These are phyloP conservation scores for Aspergillus aculeatus DNA, from an alignment of 2,329 filamentous ascomycete genomes.

Conservation along the genomic window DNA sequence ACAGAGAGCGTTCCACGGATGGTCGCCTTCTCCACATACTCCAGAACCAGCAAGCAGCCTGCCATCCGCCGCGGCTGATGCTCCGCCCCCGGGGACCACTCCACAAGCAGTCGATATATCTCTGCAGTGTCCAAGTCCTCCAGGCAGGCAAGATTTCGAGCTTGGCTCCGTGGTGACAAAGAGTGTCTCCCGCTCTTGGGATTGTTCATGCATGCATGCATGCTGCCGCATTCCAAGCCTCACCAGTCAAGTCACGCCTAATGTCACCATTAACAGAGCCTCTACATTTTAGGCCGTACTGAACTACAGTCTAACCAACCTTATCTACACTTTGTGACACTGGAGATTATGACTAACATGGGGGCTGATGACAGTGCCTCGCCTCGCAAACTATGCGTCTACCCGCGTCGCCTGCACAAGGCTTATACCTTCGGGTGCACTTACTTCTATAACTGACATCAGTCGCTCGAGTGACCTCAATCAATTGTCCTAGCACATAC, in stretches of 20 bases:
- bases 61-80: background rate
- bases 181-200: background rate
- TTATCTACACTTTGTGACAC: background rate
- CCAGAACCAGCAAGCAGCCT: background rate
- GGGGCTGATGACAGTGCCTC: background rate
- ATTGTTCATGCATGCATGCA: background rate
- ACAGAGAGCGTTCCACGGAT: background rate
- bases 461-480: background rate
- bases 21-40: background rate
- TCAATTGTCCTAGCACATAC: background rate
- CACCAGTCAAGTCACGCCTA: background rate
- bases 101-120: background rate
- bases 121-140: background rate
- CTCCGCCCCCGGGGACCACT: background rate
- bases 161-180: background rate
- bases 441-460: background rate
- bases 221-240: background rate
- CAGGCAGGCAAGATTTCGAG: slow-evolving; percentile 6
- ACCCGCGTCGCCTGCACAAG: background rate
- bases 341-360: background rate
- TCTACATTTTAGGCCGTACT: background rate
- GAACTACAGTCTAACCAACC: background rate
- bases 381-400: background rate
- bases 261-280: slow-evolving; percentile 2
- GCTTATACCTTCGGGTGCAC: background rate